Percentiles rank a stretch among this genome's conserved stretches.
Conservation (phyloP, 441 rosid genomes). For the Francoa sonchifolia region DNA sequence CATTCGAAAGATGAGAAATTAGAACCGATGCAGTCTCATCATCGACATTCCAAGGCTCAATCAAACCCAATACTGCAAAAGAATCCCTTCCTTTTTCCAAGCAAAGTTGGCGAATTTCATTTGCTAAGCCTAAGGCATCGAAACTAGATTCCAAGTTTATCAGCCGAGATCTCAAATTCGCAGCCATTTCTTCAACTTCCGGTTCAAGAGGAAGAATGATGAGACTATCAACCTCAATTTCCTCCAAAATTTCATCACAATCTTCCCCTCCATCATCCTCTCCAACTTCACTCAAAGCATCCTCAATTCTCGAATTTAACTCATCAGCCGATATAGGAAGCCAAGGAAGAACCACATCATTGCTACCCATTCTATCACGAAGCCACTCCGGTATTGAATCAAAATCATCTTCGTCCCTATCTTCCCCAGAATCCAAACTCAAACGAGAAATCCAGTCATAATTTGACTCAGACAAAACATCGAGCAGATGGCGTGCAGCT, state of each 20-base stretch:
- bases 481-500: slow-evolving; percentile 61
- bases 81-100: slow-evolving; percentile 30
- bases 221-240: slow-evolving; percentile 20
- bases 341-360: slow-evolving; percentile 38
- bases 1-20: slow-evolving; percentile 33
- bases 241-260: slow-evolving; percentile 15
- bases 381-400: slow-evolving; percentile 56
- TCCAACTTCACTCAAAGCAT: slow-evolving; percentile 19
- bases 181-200: slow-evolving; percentile 28
- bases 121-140: slow-evolving; percentile 27
- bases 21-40: slow-evolving; percentile 55
- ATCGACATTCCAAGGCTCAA: slow-evolving; percentile 69
- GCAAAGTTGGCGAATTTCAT: slow-evolving; percentile 43
- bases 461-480: slow-evolving; percentile 31
- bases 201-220: slow-evolving; percentile 18
- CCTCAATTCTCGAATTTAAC: slow-evolving; percentile 19
- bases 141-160: slow-evolving; percentile 32
- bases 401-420: slow-evolving; percentile 23
- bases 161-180: slow-evolving; percentile 26
- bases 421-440: slow-evolving; percentile 30
- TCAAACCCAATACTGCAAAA: slow-evolving; percentile 31
- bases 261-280: slow-evolving; percentile 21
- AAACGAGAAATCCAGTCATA: slow-evolving; percentile 27
- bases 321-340: slow-evolving; percentile 38
- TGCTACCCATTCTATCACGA: slow-evolving; percentile 11